Evolutionary conservation across 192 early-diverging fungal species (phyloP), one percentile per base, ranked within the genome.

Genomic region (Entrophospora sp.): DNA sequence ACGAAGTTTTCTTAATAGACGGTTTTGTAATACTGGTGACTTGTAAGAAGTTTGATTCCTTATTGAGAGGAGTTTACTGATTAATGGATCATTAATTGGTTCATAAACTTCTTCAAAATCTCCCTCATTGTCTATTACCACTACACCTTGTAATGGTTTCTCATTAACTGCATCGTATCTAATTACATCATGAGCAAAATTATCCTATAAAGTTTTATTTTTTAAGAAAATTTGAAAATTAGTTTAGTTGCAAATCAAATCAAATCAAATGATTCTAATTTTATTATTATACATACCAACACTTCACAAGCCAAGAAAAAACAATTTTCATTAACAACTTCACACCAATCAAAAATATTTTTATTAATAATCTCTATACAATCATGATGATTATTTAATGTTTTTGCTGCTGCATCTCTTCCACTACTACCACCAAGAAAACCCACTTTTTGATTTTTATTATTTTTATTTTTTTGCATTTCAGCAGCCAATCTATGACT

Each of bases 221-320:
- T 28, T 24, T 8, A 55, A 60, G 8, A n/a, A 58, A n/a, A 6
- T 27, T 27, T 35, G 18, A 61, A 34, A 55, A 36, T 37, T n/a
- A 65, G 24, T n/a, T 38, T 55, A 64, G 5, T 30, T 9, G 20
- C 12, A 9, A 20, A 37, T 64, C 46, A 32, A 14, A 24, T 61
- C 1, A 10, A 20, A 13, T 53, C 5, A 64, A 65, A 6, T 18
- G 40, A 25, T 25, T 40, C n/a, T 25, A 46, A 37, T 46, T 51
- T 51, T 14, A 53, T 51, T 8, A 42, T 13, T 13, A 38, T 18
- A 81, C 79, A 68, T 75, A 90, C 89, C 70, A 99, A 83, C 45
- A 99, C 95, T 71, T 99, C 96, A 92, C 95, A 93, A 4, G 90
- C 94, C 13, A 99, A 77, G 67, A 99, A 88, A 75, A 91, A 97